Conservation (phyloP, 2,329 filamentous ascomycete genomes). For the Fusarium tuaranense region DNA sequence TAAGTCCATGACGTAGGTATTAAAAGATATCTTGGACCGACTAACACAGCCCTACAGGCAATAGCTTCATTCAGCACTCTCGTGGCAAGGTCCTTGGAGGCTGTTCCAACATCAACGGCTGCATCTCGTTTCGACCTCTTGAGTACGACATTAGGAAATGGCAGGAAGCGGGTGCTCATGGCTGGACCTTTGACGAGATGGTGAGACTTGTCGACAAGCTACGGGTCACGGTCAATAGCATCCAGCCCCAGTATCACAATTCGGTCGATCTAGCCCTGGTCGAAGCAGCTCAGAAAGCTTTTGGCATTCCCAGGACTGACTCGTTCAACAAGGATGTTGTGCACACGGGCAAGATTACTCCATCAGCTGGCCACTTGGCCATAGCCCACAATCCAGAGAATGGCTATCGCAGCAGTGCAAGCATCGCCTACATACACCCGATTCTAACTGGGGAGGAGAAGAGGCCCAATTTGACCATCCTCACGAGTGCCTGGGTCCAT, state of each 20-base stretch:
- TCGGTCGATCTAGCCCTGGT: background rate
- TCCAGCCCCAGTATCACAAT: background rate
- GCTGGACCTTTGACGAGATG: background rate
- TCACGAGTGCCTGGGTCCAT: background rate
- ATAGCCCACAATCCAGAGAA: background rate
- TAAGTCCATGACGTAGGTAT: background rate
- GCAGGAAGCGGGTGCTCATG: background rate
- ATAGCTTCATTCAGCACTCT: background rate
- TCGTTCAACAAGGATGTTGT: background rate
- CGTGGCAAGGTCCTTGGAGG: background rate
- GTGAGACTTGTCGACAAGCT: background rate
- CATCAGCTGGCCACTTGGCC: background rate
- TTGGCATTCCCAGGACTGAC: background rate
- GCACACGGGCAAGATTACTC: background rate
- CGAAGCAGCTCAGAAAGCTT: background rate
- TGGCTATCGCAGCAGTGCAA: background rate
- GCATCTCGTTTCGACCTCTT: background rate
- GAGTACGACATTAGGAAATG: background rate
- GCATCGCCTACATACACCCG: background rate
- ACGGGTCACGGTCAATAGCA: background rate
- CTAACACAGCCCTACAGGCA: background rate
- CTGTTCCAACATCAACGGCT: background rate
- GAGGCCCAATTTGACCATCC: background rate
- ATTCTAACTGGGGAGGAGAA: background rate
- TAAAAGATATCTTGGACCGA: too few relatives aligned